Percentiles rank a stretch among this genome's conserved stretches.
Conservation (phyloP, 768 basidiomycete species). For the Hericium coralloides region DNA sequence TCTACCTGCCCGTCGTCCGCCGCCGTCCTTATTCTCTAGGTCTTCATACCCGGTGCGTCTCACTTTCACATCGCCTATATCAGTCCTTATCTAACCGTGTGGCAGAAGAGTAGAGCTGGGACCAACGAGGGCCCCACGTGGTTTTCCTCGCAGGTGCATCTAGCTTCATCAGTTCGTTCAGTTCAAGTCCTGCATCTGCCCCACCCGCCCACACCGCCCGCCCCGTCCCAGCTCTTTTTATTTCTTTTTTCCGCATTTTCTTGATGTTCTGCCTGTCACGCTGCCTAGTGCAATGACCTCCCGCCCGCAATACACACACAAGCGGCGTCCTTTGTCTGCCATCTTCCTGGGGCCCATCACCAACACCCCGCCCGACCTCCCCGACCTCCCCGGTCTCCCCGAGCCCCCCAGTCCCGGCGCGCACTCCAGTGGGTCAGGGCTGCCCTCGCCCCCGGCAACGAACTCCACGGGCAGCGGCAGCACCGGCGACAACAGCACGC, state of each 20-base stretch:
- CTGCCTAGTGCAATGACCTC: slow-evolving; percentile 35
- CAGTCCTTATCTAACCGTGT: background rate
- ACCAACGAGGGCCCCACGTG: background rate
- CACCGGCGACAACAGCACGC: slow-evolving; percentile 18
- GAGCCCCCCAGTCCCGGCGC: slow-evolving; percentile 59
- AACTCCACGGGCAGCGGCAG: slow-evolving; percentile 74
- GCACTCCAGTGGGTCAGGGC: slow-evolving; percentile 47
- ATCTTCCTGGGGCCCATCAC: slow-evolving; percentile 41
- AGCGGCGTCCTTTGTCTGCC: slow-evolving; percentile 51
- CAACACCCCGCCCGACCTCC: slow-evolving; percentile 26
- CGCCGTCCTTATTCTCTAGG: background rate
- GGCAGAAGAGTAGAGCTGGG: background rate
- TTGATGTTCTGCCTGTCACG: background rate
- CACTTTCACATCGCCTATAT: no score
- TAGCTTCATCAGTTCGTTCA: background rate
- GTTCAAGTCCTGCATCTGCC: background rate
- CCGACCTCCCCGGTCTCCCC: slow-evolving; percentile 48
- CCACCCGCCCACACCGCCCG: no score
- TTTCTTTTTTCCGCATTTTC: background rate
- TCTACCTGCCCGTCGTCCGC: background rate
- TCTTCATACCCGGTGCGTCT: no score
- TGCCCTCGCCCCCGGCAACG: slow-evolving; percentile 79
- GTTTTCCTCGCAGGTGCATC: background rate
- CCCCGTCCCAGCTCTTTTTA: background rate
- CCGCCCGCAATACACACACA: slow-evolving; percentile 33